These are phyloP conservation scores for Fusarium decemcellulare DNA, from an alignment of 2,329 filamentous ascomycete species.

Conservation along the genomic window DNA sequence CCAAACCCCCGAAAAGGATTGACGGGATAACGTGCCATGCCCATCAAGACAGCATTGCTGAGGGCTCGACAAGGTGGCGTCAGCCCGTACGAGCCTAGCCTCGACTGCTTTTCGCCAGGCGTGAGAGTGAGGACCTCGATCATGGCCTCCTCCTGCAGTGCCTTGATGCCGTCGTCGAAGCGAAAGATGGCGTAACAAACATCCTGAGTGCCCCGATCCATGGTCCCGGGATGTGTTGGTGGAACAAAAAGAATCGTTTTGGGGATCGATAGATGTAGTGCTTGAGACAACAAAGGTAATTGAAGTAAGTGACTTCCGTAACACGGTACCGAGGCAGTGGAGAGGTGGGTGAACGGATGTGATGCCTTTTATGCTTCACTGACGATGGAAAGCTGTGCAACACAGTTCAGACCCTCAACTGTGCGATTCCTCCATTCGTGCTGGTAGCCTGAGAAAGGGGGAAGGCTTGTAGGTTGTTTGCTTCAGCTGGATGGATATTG, in stretches of 20 bases:
- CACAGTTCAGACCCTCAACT: slow-evolving; percentile 5
- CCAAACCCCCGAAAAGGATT: neutral
- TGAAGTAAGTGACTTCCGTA: neutral
- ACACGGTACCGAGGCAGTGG: neutral
- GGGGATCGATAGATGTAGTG: neutral
- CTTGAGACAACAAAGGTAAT: neutral
- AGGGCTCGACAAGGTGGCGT: slow-evolving; percentile 22
- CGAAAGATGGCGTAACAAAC: slow-evolving; percentile 19
- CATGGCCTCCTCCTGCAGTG: slow-evolving; percentile 27
- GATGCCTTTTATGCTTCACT: slow-evolving; percentile 24
- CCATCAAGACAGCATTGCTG: slow-evolving; percentile 24
- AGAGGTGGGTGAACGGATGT: neutral
- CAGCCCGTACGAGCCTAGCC: slow-evolving; percentile 27
- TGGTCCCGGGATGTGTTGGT: slow-evolving; percentile 3
- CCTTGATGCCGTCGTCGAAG: slow-evolving; percentile 23
- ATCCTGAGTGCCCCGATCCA: slow-evolving; percentile 21
- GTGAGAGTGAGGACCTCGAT: slow-evolving; percentile 31
- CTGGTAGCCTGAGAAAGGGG: neutral
- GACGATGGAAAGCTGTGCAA: slow-evolving; percentile 8
- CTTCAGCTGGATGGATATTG: slow-evolving; percentile 16
- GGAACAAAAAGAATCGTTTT: too few relatives aligned
- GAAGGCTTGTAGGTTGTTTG: slow-evolving; percentile 15
- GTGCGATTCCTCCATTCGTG: neutral
- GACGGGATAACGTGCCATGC: slow-evolving; percentile 22
- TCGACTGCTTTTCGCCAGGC: slow-evolving; percentile 26